Evolutionary conservation across 768 basidiomycete genomes (phyloP).

Genomic region (Trametes sanguinea): DNA sequence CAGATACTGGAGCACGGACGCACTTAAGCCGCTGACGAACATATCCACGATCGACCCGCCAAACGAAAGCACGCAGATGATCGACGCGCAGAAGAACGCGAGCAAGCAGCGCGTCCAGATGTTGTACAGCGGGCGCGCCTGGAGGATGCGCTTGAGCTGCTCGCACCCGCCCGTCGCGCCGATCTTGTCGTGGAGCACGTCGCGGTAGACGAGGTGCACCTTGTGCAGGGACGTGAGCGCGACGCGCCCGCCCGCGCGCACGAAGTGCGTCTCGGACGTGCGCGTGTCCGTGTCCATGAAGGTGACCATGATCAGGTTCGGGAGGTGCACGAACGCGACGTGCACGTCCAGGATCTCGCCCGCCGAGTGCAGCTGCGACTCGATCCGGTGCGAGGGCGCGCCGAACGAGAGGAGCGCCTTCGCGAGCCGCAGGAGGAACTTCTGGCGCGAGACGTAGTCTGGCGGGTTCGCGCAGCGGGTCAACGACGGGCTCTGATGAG

Average conservation of each 20-base stretch:
- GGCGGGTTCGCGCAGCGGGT: not conserved
- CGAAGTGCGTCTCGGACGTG: slow-evolving; percentile 80
- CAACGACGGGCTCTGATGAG: not conserved
- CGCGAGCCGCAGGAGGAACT: slow-evolving; percentile 84
- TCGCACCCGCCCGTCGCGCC: slow-evolving; percentile 70
- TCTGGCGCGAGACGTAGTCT: slow-evolving; percentile 33
- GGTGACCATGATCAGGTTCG: slow-evolving; percentile 77
- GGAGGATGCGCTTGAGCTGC: slow-evolving; percentile 63
- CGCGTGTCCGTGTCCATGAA: slow-evolving; percentile 75
- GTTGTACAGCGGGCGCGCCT: slow-evolving; percentile 66
- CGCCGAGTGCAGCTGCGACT: slow-evolving; percentile 82
- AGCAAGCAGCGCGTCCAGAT: slow-evolving; percentile 67
- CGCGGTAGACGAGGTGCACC: slow-evolving; percentile 83
- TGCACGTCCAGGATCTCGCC: slow-evolving; percentile 76
- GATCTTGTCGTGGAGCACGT: slow-evolving; percentile 83
- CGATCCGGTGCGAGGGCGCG: slow-evolving; percentile 91
- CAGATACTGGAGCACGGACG: slow-evolving; percentile 72
- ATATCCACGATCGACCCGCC: slow-evolving; percentile 83
- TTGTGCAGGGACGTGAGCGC: slow-evolving; percentile 80
- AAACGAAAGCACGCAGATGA: slow-evolving; percentile 83
- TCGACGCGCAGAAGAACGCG: slow-evolving; percentile 75
- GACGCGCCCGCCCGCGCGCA: slow-evolving; percentile 78
- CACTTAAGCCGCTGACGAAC: slow-evolving; percentile 74
- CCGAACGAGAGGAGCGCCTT: slow-evolving; percentile 90
- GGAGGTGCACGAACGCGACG: slow-evolving; percentile 82